A percentile compares a stretch with the other conserved stretches of the same genome.
Conservation (phyloP, 2,329 filamentous ascomycete genomes). For the Fusarium chlamydosporum region DNA sequence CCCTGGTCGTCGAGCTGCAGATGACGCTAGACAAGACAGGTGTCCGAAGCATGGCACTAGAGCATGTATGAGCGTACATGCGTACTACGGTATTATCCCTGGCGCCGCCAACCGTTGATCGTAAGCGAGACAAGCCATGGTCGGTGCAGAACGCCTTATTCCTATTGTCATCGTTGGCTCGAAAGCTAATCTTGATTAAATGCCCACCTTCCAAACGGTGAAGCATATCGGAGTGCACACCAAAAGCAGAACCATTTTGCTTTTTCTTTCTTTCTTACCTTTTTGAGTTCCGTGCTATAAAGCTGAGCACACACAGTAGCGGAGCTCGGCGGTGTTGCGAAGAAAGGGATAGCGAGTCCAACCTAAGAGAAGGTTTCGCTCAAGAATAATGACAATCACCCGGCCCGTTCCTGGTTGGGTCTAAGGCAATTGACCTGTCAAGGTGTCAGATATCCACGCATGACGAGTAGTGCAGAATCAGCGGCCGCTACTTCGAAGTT, state of each 20-base stretch:
- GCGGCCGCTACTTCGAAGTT: conserved; percentile 11
- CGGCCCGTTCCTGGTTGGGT: conserved; percentile 38
- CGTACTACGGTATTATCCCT: not conserved
- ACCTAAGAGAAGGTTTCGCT: not conserved
- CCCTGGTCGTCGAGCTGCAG: conserved; percentile 25
- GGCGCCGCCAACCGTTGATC: conserved; percentile 31
- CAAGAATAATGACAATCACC: conserved; percentile 13
- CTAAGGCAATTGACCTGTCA: conserved; percentile 31
- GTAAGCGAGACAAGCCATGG: conserved; percentile 36
- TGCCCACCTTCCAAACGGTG: conserved; percentile 31
- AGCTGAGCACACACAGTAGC: conserved; percentile 8
- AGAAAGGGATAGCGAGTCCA: not conserved
- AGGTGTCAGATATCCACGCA: conserved; percentile 19
- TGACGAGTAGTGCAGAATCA: conserved; percentile 1
- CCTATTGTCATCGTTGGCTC: conserved; percentile 39
- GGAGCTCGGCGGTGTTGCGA: not conserved
- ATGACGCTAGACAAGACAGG: conserved; percentile 11
- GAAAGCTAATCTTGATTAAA: conserved; percentile 16
- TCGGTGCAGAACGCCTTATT: conserved; percentile 41
- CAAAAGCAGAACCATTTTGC: conserved; percentile 26
- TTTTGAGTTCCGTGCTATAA: conserved; percentile 14
- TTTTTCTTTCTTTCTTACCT: conserved; percentile 24
- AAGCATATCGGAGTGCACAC: conserved; percentile 31
- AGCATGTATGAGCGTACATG: not conserved
- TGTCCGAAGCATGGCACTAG: conserved; percentile 1